A percentile compares a stretch with the other conserved stretches of the same genome.
Evolutionary conservation across 129 eudicot genomes (phyloP).

Genomic region (Scalesia atractyloides): DNA sequence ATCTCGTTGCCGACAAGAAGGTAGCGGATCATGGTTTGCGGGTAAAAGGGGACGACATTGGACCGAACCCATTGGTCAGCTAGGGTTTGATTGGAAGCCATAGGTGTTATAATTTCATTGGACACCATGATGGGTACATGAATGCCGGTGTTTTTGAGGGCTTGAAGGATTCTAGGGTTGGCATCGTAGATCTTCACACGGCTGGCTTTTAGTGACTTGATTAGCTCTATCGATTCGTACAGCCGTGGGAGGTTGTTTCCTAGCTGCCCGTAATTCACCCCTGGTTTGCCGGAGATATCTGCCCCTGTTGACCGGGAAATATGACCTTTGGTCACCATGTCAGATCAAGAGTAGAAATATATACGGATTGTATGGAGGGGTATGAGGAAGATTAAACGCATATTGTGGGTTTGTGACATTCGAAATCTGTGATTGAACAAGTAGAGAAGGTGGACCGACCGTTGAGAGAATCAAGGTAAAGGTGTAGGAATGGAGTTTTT

Average conservation of each 20-base stretch:
- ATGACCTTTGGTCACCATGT: too few species aligned
- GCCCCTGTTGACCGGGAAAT: conserved; percentile 60
- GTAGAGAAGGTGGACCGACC: conserved; percentile 7
- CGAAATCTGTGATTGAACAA: background rate
- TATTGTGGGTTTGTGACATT: background rate
- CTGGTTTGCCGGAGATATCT: conserved; percentile 49
- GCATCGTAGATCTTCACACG: conserved; percentile 75
- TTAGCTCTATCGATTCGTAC: conserved; percentile 45
- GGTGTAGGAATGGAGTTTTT: background rate
- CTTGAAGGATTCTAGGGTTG: conserved; percentile 56
- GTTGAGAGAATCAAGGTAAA: conserved; percentile 1
- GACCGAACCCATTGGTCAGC: conserved; percentile 62
- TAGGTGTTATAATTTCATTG: conserved; percentile 47
- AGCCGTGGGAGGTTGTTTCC: conserved; percentile 74
- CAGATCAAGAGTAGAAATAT: conserved; percentile 15
- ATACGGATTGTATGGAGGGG: conserved; percentile 7
- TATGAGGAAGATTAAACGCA: conserved; percentile 22
- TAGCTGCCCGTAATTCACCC: conserved; percentile 75
- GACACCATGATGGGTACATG: conserved; percentile 83
- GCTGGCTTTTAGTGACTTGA: conserved; percentile 63
- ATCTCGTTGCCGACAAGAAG: conserved; percentile 83
- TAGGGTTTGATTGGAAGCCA: conserved; percentile 60
- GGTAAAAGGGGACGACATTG: conserved; percentile 65
- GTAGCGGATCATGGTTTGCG: conserved; percentile 63
- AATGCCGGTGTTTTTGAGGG: conserved; percentile 52